Conservation (phyloP, 352 stramenopile genomes). For the Globisporangium echinulatum region DNA sequence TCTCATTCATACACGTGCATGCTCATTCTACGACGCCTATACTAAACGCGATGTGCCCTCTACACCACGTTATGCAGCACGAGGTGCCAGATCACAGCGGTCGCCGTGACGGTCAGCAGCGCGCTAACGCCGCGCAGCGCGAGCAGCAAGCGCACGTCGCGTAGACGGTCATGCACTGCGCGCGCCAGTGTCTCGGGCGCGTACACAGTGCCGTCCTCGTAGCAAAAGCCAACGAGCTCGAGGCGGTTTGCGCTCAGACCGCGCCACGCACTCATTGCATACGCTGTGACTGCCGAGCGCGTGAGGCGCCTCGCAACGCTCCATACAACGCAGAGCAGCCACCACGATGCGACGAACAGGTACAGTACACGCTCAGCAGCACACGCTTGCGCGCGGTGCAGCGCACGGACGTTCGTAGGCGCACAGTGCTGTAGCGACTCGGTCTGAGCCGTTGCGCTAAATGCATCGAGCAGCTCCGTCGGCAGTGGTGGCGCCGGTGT, state of each 20-base stretch:
- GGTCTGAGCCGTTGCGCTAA: neutral
- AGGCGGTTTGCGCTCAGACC: constrained; percentile 46
- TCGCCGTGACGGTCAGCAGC: constrained; percentile 11
- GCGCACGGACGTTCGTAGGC: constrained; percentile 10
- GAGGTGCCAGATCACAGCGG: constrained; percentile 5
- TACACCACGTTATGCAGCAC: constrained; percentile 7
- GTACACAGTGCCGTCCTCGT: constrained; percentile 38
- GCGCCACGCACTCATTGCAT: constrained; percentile 47
- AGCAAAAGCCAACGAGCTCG: constrained; percentile 49
- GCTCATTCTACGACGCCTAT: no score
- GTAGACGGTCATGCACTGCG: constrained; percentile 32
- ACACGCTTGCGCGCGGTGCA: constrained; percentile 40
- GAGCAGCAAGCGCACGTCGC: constrained; percentile 37
- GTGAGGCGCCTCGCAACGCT: constrained; percentile 34
- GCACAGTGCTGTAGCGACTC: no score
- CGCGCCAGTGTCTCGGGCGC: constrained; percentile 21
- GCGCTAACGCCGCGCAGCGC: constrained; percentile 26
- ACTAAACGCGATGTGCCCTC: neutral
- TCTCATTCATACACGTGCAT: no score
- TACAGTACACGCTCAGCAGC: constrained; percentile 55
- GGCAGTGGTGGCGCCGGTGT: neutral
- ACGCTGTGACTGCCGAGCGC: constrained; percentile 39
- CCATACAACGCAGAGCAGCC: constrained; percentile 46
- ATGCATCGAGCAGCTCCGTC: neutral
- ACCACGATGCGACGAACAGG: constrained; percentile 51